phyloP scores from a whole-genome alignment of 2,329 filamentous ascomycete species.

The Lanzia echinophila region DNA sequence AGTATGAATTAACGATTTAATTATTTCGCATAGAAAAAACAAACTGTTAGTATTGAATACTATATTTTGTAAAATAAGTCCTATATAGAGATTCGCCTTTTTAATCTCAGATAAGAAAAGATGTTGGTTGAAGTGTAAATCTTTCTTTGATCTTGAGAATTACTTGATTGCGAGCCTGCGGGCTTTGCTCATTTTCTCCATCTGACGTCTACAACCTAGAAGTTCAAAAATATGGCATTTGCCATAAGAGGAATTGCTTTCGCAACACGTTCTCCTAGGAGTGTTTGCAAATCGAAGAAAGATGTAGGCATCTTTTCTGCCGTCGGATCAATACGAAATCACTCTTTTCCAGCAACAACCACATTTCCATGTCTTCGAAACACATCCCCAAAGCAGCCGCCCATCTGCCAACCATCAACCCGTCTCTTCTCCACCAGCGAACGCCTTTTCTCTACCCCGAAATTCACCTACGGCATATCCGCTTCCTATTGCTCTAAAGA shows the following conservation, averaged over 20 bases:
- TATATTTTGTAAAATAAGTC: neutral
- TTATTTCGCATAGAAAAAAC: no score
- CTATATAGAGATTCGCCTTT: neutral
- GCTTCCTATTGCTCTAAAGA: constrained; percentile 72
- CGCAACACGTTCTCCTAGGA: constrained; percentile 13
- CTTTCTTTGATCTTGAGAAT: constrained; percentile 5
- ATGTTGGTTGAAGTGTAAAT: neutral
- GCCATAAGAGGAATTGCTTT: constrained; percentile 15
- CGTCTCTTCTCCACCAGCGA: constrained; percentile 21
- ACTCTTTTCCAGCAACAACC: neutral
- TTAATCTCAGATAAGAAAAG: neutral
- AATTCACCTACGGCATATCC: constrained; percentile 61
- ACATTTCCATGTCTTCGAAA: neutral
- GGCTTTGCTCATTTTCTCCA: constrained; percentile 18
- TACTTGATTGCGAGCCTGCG: constrained; percentile 18
- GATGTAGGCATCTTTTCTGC: neutral
- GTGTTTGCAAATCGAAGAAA: neutral
- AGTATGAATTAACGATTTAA: no score
- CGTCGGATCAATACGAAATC: constrained; percentile 3
- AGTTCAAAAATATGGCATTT: constrained; percentile 19
- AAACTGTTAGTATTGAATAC: no score
- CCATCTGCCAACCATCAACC: neutral
- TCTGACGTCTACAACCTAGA: neutral
- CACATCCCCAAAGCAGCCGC: neutral
- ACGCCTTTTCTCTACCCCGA: constrained; percentile 15